Base-by-base conservation (phyloP, 1,284 basidiomycete genomes). In the Ceratobasidium sp. region DNA sequence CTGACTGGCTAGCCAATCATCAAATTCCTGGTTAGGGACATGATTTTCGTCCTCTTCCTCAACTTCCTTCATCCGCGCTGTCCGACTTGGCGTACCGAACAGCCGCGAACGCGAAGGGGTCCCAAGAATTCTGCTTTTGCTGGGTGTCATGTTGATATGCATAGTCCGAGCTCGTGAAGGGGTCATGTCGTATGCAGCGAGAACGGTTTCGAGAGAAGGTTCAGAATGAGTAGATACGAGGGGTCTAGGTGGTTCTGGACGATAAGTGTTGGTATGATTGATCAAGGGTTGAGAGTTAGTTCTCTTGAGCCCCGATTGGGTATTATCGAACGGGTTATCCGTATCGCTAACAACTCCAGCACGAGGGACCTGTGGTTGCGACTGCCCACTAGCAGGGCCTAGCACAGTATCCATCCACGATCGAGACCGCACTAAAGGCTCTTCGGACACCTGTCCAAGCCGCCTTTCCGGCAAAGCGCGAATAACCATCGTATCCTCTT, bases 151-250 rank as follows among this genome's bases (percentile, higher is more conserved):
- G 44, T 60, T 57, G 44, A 72, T 41, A 63, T 47, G 60, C 45
- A 63, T 63, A 22, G 69, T 72, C 11, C 69, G 69, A 22, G 69
- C 15, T 45, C 69, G 69, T 24, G 69, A 72, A 15, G 69, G 69
- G 19, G 69, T 72, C 69, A 72, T 72, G 33, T 72, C 69, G 47
- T 72, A 72, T 19, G 69, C 69, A n/a, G 69, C 56, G 24, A 72
- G 57, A 33, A 72, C 69, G 22, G 57, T 62, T 15, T 72, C 69
- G 24, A 72, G 57, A 1, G 69, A 24, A 31, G 69, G 69, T 24
- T 72, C 69, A 9, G 69, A 72, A 17, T 72, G 69, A 31, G 31
- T 45, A 19, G 44, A 31, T 48, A 57, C 47, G 31, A 72, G 57
- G 31, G 45, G 31, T 14, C 22, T 60, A 17, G 69, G n/a, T 24